Evolutionary conservation across 2,329 filamentous ascomycete genomes (phyloP).

Genomic region (Didymella exigua): DNA sequence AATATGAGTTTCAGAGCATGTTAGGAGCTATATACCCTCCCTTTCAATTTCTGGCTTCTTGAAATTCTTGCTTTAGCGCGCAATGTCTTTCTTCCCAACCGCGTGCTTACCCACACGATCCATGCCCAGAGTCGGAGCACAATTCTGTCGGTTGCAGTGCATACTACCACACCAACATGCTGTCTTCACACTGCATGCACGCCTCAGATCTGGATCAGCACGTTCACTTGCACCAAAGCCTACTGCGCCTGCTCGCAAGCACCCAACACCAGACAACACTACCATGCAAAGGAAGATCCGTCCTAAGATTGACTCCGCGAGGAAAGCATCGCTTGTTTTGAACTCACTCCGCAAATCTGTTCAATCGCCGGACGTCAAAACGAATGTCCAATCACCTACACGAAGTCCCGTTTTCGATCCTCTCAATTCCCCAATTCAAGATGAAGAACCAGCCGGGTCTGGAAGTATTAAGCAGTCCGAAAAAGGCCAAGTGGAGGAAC

Average conservation of each 20-base stretch:
- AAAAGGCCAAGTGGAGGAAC: not conserved
- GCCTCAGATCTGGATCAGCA: slow-evolving; percentile 2
- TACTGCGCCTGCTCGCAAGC: not conserved
- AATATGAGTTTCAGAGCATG: not conserved
- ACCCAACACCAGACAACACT: not conserved
- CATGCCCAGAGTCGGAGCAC: not conserved
- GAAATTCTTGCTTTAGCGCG: not conserved
- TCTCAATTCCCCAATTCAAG: not conserved
- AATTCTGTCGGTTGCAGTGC: not conserved
- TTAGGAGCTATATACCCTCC: not conserved
- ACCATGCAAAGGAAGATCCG: not conserved
- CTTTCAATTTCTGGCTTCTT: not conserved
- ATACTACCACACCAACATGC: not conserved
- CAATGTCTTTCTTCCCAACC: slow-evolving; percentile 3
- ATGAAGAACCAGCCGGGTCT: not conserved
- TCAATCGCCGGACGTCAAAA: not conserved
- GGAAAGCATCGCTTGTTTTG: not conserved
- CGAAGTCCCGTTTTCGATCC: not conserved
- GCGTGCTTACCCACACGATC: not conserved
- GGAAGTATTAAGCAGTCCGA: not conserved
- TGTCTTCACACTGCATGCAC: not conserved
- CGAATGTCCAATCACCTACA: not conserved
- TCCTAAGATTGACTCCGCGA: not conserved
- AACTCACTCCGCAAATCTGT: not conserved
- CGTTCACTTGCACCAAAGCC: not conserved